A percentile compares a stretch with the other conserved stretches of the same genome.
Evolutionary conservation across 306 rosid species (phyloP).

Genomic region (Quercus suber): DNA sequence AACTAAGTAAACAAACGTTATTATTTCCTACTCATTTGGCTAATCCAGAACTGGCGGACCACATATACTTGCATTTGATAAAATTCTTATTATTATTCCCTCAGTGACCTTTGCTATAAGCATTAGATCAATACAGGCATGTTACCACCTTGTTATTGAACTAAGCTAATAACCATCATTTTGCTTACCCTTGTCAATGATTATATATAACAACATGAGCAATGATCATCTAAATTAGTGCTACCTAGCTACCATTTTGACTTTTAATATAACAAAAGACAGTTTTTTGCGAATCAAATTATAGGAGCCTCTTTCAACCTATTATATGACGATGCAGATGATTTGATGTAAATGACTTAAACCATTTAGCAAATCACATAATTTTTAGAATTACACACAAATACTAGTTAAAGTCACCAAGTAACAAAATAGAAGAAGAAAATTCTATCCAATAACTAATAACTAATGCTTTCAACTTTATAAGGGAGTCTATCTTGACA

Average conservation of each 20-base stretch:
- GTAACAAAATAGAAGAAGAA: too few species aligned
- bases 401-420: too few species aligned
- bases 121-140: not conserved
- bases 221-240: not conserved
- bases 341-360: too few species aligned
- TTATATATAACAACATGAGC: not conserved
- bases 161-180: not conserved
- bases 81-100: not conserved
- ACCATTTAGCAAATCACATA: too few species aligned
- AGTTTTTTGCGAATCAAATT: too few species aligned
- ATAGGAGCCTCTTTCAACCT: too few species aligned
- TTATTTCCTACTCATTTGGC: constrained; percentile 38
- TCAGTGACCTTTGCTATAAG: not conserved
- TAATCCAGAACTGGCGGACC: not conserved
- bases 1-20: constrained; percentile 17
- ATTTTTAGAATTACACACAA: too few species aligned
- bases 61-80: constrained; percentile 1
- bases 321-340: too few species aligned
- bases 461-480: too few species aligned
- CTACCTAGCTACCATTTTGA: not conserved
- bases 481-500: too few species aligned
- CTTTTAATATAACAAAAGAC: not conserved
- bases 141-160: not conserved
- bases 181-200: not conserved
- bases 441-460: too few species aligned